Percentiles rank a stretch among this genome's conserved stretches.
phyloP scores from a whole-genome alignment of 305 asterid species.

The Solanum chacoense region DNA sequence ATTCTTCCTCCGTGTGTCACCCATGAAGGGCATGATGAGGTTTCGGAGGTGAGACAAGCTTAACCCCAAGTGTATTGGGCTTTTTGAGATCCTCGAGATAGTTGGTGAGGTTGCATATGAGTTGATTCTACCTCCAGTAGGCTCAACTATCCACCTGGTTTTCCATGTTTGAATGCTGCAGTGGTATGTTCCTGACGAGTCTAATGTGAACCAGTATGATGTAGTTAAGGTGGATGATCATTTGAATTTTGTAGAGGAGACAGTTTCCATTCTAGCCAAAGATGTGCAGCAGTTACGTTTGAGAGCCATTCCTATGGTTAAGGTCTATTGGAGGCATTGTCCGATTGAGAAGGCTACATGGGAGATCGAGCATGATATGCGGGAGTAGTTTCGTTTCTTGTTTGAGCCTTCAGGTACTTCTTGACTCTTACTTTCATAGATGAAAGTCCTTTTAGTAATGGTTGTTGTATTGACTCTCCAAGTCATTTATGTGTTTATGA shows the following conservation, averaged over 20 bases:
- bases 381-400: background rate
- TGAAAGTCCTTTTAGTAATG: background rate
- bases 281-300: fast-evolving
- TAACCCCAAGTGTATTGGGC: background rate
- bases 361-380: background rate
- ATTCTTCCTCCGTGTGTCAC: background rate
- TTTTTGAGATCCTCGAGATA: background rate
- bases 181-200: background rate
- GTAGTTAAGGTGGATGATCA: background rate
- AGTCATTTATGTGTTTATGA: background rate
- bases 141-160: background rate
- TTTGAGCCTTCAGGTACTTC: background rate
- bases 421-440: background rate
- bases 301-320: background rate
- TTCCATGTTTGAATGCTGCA: background rate
- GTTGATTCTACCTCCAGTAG: background rate
- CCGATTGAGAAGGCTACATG: background rate
- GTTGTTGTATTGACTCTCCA: background rate
- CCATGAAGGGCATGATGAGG: background rate
- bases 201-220: background rate
- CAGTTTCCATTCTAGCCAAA: background rate
- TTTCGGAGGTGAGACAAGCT: background rate
- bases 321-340: background rate
- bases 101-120: background rate
- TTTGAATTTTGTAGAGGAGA: background rate